Evolutionary conservation across 2,329 filamentous ascomycete species (phyloP), one percentile per base, ranked within the genome.

Genomic region (Exophiala spinifera): DNA sequence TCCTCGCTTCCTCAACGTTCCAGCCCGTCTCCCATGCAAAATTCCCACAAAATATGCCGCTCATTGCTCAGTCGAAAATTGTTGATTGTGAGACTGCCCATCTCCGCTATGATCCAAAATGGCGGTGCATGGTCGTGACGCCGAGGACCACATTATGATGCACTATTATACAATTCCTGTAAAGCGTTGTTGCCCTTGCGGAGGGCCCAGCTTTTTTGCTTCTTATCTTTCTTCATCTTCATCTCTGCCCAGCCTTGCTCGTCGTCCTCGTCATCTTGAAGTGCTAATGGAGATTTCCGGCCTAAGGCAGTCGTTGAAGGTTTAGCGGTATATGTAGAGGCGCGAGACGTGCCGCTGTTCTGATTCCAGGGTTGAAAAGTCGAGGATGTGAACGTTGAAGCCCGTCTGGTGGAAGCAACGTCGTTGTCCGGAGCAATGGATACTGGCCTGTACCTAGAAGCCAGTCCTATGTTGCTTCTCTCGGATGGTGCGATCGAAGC

Each of bases 401-500:
- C 61, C 20, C 68, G 65, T 25, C 59, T 60, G 20, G 53, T 39
- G 20, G 56, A 48, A 23, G 25, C 44, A 8, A 28, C 31, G 5
- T 60, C 46, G 21, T 56, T 55, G 4, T 64, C 64, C 3, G 61
- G 59, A 51, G 79, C 76, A 39, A 87, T 86, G 0, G 89, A 91
- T 1, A 97, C 92, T 1, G 94, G 91, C 43, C 94, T 83, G 73
- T 99, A 99, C 42, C 94, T 85, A 28, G 89, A 86, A 7, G 94
- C 91, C 49, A 95, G 80, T 14, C 94, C 94, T 57, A 96, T 77
- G 69, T 95, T 97, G 77, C 91, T 97, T 57, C 94, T 87, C 74
- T 97, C 94, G 4, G 90, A 96, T 1, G 94, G 94, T 2, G 94
- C 92, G 62, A 99, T 95, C 1, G 92, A 97, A 1, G 91, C 85